Base-by-base conservation (phyloP, 345 rosid genomes). In the Populus deltoides region DNA sequence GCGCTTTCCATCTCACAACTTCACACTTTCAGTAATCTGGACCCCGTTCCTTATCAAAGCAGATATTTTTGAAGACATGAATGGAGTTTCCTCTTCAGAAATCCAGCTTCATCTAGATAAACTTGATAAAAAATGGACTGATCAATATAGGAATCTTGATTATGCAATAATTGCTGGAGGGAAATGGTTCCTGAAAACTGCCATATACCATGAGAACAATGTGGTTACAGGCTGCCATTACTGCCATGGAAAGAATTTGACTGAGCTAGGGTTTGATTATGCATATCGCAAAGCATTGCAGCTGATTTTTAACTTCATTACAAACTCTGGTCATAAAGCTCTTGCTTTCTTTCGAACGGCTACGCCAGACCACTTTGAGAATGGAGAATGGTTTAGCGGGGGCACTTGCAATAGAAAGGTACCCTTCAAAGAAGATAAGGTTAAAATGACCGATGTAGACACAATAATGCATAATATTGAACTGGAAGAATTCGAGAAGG, bases 281-380 rank as follows among this genome's bases (percentile, higher is more conserved):
- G 89, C 87, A 3, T 88, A 86, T 71, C 51, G 87, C 12, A 85
- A 43, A 81, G 86, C 85, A 15, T 41, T 86, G 33, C 55, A 41
- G 43, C 77, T 83, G 24, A 35, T 83, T 38, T 78, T 88, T 3
- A 68, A 80, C 39, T 79, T 84, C 45, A 59, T 83, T 12, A 35
- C 39, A 17, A 69, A 25, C 11, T 70, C 84, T 29, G 68, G 59
- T 11, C 87, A 80, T 49, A 75, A 74, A 35, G 84, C 88, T 20
- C 59, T 49, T 1, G 81, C 83, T 27, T 82, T 86, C 68, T 39
- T 88, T 16, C 77, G 89, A 75, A 86, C 91, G 4, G 82, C 83
- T 8, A 84, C 91, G 2, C 91, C 89, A 2, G 85, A 78, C 24
- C 91, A 88, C 74, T 88, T 86, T 27, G 89, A 86, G 85, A 85